Evolutionary conservation across 2,329 filamentous ascomycete genomes (phyloP), one percentile per base, ranked within the genome.

Genomic region (Cadophora malorum): DNA sequence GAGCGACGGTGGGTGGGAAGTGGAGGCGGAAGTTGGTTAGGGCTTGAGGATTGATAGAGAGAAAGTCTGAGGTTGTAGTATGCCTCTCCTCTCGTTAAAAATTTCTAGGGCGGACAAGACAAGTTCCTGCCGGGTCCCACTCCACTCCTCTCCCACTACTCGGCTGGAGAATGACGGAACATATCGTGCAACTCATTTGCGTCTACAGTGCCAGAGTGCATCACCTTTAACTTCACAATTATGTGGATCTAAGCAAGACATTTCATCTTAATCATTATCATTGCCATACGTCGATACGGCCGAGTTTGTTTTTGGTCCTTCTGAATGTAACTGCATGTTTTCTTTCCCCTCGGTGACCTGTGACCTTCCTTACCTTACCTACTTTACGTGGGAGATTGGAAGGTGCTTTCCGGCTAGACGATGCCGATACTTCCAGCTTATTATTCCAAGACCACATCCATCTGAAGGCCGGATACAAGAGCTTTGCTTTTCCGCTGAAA

Each of bases 1-100:
- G 66, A 61, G 53, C 47, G 63, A 66, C 23, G 23, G 53, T 65
- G 41, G 52, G 12, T 23, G 56, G 56, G 35, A n/a, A 63, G 19
- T 25, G 56, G 33, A 38, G 53, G 55, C 19, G 62, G 23, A 56
- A 12, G 31, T 14, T 53, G 21, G 49, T 63, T 38, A 66, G 63
- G 50, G 62, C n/a, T 35, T 45, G 21, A 9, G 19, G 28, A 19
- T 25, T 35, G 56, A 21, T 49, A 52, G 10, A 60, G 10, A 60
- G 21, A 49, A 21, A 49, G 45, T 49, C 45, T 49, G 45, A 49
- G 45, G 45, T 49, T 21, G 45, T 45, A 45, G 41, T 14, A 45
- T 45, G 41, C 12, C 41, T 45, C n/a, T 21, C 19, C 19, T 21
- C 45, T 47, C 45, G 45, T 47, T 47, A 49, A 21, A 49, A 49